Evolutionary conservation across 148 eudicot genomes (phyloP), one percentile per base, ranked within the genome.

Genomic region (Spergularia bocconei): DNA sequence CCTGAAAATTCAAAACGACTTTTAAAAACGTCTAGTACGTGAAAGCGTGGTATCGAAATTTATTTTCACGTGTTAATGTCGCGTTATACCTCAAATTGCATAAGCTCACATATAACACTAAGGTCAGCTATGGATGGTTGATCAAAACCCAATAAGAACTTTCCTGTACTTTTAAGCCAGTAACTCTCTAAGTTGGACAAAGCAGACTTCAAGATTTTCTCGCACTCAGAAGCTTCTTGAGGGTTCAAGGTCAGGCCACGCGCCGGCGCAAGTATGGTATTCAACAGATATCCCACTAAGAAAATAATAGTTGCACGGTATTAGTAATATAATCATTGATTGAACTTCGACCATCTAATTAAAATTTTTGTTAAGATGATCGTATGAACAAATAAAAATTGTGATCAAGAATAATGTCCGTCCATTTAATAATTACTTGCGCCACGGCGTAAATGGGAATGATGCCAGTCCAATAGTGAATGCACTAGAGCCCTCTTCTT

Each of bases 381-480:
- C 10, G n/a, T n/a, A n/a, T n/a, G n/a, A 39, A 7, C 19, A 13
- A 47, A 16, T 66, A 17, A 44, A 16, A n/a, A 9, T 44, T 11
- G 20, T 13, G 52, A n/a, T 38, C 11, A 59, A 21, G 2, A 13
- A 36, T 36, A 44, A 44, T n/a, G 20, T 5, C 4, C 6, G 6
- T 6, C 21, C 16, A 11, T 2, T 33, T 80, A 84, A 23, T 80
- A 84, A 23, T 23, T 23, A 23, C 86, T 74, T 65, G 86, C 75
- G 47, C 79, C 84, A 44, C 69, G 72, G 57, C 86, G 81, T 71
- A 84, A 48, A 63, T 75, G 73, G 57, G 53, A 41, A 55, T 84
- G 86, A 70, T 84, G 86, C 84, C 86, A 84, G 72, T 84, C 84
- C 71, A 84, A 78, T 50, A 80, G 41, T 6, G 81, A 80, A 36